These are phyloP conservation scores for Trapa bicornis DNA, from an alignment of 345 rosid genomes.

Conservation along the genomic window DNA sequence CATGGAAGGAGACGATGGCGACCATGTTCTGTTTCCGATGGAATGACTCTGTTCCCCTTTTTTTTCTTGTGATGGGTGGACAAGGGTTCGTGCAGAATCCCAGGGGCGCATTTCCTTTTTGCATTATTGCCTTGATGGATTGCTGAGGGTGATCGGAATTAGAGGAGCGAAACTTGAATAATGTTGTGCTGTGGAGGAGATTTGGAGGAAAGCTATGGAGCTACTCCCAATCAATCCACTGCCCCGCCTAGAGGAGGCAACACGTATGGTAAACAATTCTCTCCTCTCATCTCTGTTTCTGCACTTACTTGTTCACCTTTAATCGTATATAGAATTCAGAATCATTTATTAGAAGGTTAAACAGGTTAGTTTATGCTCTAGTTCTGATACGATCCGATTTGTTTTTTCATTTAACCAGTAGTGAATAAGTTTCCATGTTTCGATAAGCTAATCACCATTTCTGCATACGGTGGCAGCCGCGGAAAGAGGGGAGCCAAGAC, in stretches of 20 bases:
- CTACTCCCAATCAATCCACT: slow-evolving; percentile 51
- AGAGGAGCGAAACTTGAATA: slow-evolving; percentile 12
- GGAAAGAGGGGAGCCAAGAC: slow-evolving; percentile 66
- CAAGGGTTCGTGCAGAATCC: neutral
- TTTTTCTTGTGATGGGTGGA: neutral
- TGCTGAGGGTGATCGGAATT: slow-evolving; percentile 11
- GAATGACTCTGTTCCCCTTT: neutral
- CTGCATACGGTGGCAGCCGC: slow-evolving; percentile 18
- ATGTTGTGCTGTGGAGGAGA: slow-evolving; percentile 90
- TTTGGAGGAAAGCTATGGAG: slow-evolving; percentile 70
- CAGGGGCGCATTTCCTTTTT: neutral
- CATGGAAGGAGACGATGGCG: neutral
- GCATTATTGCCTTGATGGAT: neutral
- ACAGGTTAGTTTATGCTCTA: no score
- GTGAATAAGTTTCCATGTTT: no score
- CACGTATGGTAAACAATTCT: slow-evolving; percentile 30
- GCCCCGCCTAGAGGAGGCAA: slow-evolving; percentile 72
- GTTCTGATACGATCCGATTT: no score
- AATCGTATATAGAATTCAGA: no score
- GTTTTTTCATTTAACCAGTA: no score
- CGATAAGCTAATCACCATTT: neutral
- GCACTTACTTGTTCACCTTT: no score
- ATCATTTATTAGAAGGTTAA: neutral
- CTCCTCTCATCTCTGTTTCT: neutral
- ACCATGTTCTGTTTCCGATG: neutral